These are phyloP conservation scores for Cryoendolithus antarcticus DNA, from an alignment of 2,329 filamentous ascomycete species.

Conservation along the genomic window DNA sequence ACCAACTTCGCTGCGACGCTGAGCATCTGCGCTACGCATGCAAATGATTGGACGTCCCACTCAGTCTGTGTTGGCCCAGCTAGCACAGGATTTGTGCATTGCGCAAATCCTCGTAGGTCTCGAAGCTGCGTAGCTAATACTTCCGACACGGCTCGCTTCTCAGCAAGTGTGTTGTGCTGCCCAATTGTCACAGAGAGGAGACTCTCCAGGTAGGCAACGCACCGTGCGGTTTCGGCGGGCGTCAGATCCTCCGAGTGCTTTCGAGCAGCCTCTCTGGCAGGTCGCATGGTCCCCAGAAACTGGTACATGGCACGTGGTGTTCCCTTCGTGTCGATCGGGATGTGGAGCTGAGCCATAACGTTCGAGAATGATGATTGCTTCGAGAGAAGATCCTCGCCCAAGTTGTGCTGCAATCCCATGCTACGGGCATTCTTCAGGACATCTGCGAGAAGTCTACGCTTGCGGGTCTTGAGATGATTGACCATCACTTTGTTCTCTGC, in stretches of 20 bases:
- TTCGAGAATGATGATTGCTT: slow-evolving; percentile 40
- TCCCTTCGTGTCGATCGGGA: too few relatives aligned
- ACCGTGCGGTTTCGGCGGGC: slow-evolving; percentile 63
- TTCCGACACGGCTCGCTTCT: too few relatives aligned
- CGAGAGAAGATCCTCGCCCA: slow-evolving; percentile 59
- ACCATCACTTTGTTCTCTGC: slow-evolving; percentile 76
- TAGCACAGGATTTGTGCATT: too few relatives aligned
- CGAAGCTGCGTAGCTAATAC: too few relatives aligned
- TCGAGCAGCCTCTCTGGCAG: slow-evolving; percentile 52
- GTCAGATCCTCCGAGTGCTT: slow-evolving; percentile 80
- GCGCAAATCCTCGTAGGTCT: too few relatives aligned
- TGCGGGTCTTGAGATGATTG: slow-evolving; percentile 81
- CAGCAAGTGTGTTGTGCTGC: slow-evolving; percentile 3
- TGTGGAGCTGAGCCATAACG: slow-evolving; percentile 1
- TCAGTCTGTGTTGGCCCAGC: too few relatives aligned
- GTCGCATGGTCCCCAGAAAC: slow-evolving; percentile 59
- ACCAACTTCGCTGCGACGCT: slow-evolving; percentile 3
- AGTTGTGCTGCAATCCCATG: slow-evolving; percentile 82
- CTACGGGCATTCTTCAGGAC: slow-evolving; percentile 68
- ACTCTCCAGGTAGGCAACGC: slow-evolving; percentile 77
- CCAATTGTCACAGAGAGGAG: slow-evolving; percentile 44
- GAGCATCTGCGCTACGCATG: neutral
- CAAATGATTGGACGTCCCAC: too few relatives aligned
- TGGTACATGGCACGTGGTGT: slow-evolving; percentile 3
- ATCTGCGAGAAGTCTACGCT: slow-evolving; percentile 81